Conservation (phyloP, 345 rosid genomes). For the Firmiana major region DNA sequence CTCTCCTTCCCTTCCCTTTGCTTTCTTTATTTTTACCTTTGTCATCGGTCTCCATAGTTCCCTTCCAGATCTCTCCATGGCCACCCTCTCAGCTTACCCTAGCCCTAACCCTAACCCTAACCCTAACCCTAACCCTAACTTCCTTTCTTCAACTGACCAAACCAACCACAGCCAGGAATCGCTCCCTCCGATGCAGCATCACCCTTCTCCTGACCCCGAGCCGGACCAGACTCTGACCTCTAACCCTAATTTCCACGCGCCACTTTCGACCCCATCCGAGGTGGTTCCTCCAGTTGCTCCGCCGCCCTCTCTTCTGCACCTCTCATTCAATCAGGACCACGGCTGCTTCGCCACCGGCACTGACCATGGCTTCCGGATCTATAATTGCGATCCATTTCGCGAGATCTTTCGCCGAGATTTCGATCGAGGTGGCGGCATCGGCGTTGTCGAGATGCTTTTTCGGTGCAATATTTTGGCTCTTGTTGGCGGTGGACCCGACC, state of each 20-base stretch:
- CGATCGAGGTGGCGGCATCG: constrained; percentile 59
- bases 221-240: constrained; percentile 17
- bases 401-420: constrained; percentile 96
- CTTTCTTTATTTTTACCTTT: background rate
- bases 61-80: constrained; percentile 38
- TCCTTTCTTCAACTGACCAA: background rate
- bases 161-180: constrained; percentile 31
- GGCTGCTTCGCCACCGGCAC: constrained; percentile 90
- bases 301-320: constrained; percentile 48
- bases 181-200: constrained; percentile 42
- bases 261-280: constrained; percentile 23
- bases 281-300: constrained; percentile 17
- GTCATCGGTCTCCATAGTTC: background rate
- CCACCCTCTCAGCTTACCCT: constrained; percentile 56
- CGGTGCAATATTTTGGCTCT: too few species aligned
- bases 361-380: constrained; percentile 92
- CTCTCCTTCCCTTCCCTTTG: background rate
- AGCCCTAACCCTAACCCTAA: background rate
- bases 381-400: constrained; percentile 88
- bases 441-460: too few species aligned
- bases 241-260: constrained; percentile 17
- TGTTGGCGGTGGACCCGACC: too few species aligned
- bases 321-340: constrained; percentile 84
- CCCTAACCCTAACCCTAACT: too few species aligned
- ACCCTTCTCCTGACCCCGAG: constrained; percentile 5